Conservation (phyloP, 75 land plant species). For the Sequoia sempervirens region DNA sequence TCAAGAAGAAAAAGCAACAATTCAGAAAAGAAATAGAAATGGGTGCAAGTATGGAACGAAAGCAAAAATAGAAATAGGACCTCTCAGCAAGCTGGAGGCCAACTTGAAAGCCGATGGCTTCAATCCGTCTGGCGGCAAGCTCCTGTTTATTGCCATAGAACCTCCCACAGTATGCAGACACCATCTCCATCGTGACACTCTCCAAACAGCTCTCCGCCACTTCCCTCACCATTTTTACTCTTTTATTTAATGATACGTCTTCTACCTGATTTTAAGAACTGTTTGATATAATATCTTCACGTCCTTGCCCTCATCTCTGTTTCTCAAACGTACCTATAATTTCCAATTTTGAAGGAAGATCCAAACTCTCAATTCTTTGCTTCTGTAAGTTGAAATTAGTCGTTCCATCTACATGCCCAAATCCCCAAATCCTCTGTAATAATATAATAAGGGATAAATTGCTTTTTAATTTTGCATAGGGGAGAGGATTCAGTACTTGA, state of each 20-base stretch:
- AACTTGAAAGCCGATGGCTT: slow-evolving; percentile 89
- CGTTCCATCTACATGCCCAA: too few relatives aligned
- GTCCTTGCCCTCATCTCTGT: neutral
- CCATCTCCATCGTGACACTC: slow-evolving; percentile 69
- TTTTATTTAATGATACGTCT: neutral
- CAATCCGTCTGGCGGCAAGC: slow-evolving; percentile 87
- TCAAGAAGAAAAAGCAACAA: too few relatives aligned
- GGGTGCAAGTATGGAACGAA: neutral
- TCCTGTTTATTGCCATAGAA: slow-evolving; percentile 75
- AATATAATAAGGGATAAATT: too few relatives aligned
- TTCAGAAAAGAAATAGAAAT: too few relatives aligned
- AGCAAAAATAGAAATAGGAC: slow-evolving; percentile 14
- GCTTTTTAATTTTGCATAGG: too few relatives aligned
- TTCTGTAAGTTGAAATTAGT: too few relatives aligned
- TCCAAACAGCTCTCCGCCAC: slow-evolving; percentile 92
- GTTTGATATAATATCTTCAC: neutral
- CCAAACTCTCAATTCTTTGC: too few relatives aligned
- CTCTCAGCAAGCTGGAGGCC: slow-evolving; percentile 88
- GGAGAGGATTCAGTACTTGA: too few relatives aligned
- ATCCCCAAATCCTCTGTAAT: too few relatives aligned
- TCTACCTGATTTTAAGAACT: neutral
- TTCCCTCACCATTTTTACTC: slow-evolving; percentile 52
- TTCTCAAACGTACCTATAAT: too few relatives aligned
- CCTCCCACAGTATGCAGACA: slow-evolving; percentile 63
- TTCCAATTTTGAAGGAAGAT: too few relatives aligned